Conservation (phyloP, 805 yeast genomes). For the Yarrowia keelungensis region DNA sequence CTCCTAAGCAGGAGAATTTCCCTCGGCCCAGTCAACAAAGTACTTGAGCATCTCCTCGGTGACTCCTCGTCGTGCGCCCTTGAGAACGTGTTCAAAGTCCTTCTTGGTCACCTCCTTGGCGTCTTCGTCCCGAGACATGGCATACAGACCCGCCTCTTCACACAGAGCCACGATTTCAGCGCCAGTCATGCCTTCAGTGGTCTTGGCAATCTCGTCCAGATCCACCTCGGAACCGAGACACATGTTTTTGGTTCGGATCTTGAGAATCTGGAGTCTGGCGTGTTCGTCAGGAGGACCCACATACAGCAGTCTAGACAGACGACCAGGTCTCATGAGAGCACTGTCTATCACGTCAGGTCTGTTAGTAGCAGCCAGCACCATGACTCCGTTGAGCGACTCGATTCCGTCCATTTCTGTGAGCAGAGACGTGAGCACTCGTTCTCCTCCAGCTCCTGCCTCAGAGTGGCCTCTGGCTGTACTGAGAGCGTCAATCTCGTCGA, state of each 20-base stretch:
- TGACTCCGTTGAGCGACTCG: slow-evolving; percentile 91
- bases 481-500: slow-evolving; percentile 96
- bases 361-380: slow-evolving; percentile 94
- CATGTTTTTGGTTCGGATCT: slow-evolving; percentile 73
- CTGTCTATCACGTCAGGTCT: slow-evolving; percentile 93
- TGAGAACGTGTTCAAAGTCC: slow-evolving; percentile 68
- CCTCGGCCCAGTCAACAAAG: slow-evolving; percentile 57
- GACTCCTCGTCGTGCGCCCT: slow-evolving; percentile 75
- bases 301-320: slow-evolving; percentile 90
- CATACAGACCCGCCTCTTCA: slow-evolving; percentile 95
- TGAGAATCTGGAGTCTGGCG: slow-evolving; percentile 80
- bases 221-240: slow-evolving; percentile 58
- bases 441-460: slow-evolving; percentile 66
- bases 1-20: not conserved
- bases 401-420: slow-evolving; percentile 97
- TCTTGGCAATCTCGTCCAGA: slow-evolving; percentile 60
- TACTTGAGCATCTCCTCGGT: slow-evolving; percentile 84
- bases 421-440: slow-evolving; percentile 86
- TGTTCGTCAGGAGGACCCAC: slow-evolving; percentile 88
- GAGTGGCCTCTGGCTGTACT: slow-evolving; percentile 73
- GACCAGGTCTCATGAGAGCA: slow-evolving; percentile 92
- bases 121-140: slow-evolving; percentile 78
- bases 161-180: slow-evolving; percentile 92
- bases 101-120: slow-evolving; percentile 48
- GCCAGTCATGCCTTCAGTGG: slow-evolving; percentile 93